Base-by-base conservation (phyloP, 352 stramenopile species). In the Phytophthora pluvialis region DNA sequence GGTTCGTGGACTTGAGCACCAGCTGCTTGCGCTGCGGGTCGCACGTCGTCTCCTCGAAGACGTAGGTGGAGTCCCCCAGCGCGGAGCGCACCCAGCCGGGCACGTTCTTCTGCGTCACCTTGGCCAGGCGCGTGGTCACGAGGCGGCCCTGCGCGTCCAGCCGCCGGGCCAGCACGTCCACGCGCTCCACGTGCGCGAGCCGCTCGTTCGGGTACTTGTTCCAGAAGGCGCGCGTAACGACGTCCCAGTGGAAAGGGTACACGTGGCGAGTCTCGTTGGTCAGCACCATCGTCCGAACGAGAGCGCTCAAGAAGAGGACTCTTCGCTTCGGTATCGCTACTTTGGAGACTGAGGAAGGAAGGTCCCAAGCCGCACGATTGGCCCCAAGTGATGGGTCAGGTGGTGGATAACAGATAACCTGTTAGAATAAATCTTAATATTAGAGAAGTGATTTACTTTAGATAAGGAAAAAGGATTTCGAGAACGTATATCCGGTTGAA, bases 131-230 rank as follows among this genome's bases (percentile, higher is more conserved):
- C 13, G 63, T 80, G 26, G 86, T 90, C 46, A 86, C 68, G 54
- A 95, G 73, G 3, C 85, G 70, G 15, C 87, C 87, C 8, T 92
- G 69, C 10, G 46, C 64, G 64, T 95, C 87, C 43, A 95, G 73
- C 36, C 62, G 66, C 29, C 87, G 85, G 60, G 91, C 86, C 57
- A 95, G 60, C 28, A 95, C 83, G 64, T 95, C 87, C 53, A 94
- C 78, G 54, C 87, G 85, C 72, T 95, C 87, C 21, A 95, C 82
- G 54, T 94, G 87, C 25, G 81, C 65, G 11, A 95, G 83, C 53
- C 69, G 75, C 60, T 84, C 72, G 65, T 95, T 93, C 55, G 87
- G 87, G 70, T 95, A 95, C 66, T 95, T 95, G 81, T 95, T 94
- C 85, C 85, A 95, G 73, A 94, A 94, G 38, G 87, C 87, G 60